Base-by-base conservation (phyloP, 73 alveolate species). In the Blepharisma japonicum region DNA sequence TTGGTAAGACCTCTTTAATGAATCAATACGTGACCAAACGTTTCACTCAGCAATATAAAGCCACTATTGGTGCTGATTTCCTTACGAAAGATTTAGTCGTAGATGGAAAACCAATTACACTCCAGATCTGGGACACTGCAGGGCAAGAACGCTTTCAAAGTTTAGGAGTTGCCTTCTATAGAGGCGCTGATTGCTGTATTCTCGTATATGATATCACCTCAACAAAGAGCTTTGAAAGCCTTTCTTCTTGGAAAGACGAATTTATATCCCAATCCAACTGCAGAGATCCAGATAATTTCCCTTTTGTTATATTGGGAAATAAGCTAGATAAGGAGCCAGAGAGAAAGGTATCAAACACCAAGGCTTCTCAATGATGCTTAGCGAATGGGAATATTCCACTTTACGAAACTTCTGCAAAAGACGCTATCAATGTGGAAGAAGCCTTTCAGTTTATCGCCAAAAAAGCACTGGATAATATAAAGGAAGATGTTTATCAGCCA, bases 61-160 rank as follows among this genome's bases (percentile, higher is more conserved):
- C 99, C 54, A 95, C 99, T 78, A 90, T 95, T 5, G 99, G 99
- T n/a, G 99, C 99, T 32, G 99, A 95, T 80, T 95, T 95, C 93
- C 83, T 91, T 56, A 96, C 98, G 78, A 95, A 95, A 84, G 94
- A 91, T 61, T 90, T 95, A 48, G 83, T 72, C 78, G 83, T 94
- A n/a, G 99, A 95, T 82, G 98, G 88, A 51, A 80, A 90, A 23
- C 93, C 89, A 77, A 98, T 95, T 18, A 92, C 98, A 14, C 80
- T 70, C 14, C 80, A 85, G 85, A 85, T 85, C 86, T 85, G 92
- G 92, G 92, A 85, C 55, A 85, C 92, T 48, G 92, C 92, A 50
- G 92, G 91, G 5, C 79, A 77, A 78, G 94, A 85, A 55, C 81
- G 97, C 78, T 96, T 91, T 88, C 88, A 89, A 79, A 55, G 90